Evolutionary conservation across 1,284 basidiomycete genomes (phyloP).

Genomic region (Meripilus lineatus): DNA sequence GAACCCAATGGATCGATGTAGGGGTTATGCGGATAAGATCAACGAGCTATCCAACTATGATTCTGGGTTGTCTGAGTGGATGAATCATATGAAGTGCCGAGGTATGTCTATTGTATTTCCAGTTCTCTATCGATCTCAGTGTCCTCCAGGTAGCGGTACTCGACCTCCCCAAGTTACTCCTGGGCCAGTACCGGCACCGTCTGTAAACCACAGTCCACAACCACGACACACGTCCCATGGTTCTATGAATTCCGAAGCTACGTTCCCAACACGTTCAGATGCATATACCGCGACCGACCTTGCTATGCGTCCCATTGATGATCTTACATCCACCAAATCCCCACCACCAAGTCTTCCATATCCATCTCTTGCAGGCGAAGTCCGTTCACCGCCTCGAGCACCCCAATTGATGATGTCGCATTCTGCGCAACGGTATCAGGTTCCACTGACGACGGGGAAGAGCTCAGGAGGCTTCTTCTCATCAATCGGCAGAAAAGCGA

Average conservation of each 20-base stretch:
- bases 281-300: constrained; percentile 74
- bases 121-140: neutral
- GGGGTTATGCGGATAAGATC: constrained; percentile 78
- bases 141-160: constrained; percentile 1
- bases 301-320: constrained; percentile 40
- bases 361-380: constrained; percentile 45
- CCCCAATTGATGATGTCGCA: constrained; percentile 27
- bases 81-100: constrained; percentile 48
- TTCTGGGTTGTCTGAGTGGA: constrained; percentile 78
- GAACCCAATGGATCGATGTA: constrained; percentile 67
- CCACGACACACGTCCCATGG: constrained; percentile 62
- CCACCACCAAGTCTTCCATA: constrained; percentile 73
- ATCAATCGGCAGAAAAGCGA: constrained; percentile 67
- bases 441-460: constrained; percentile 25
- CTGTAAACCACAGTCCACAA: constrained; percentile 30
- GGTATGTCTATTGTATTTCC: constrained; percentile 36
- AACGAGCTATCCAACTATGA: constrained; percentile 77
- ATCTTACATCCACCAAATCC: constrained; percentile 41
- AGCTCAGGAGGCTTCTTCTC: constrained; percentile 65
- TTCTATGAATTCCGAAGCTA: constrained; percentile 68
- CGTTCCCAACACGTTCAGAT: constrained; percentile 74
- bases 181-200: neutral
- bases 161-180: neutral
- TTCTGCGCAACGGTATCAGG: constrained; percentile 28
- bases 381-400: constrained; percentile 15